Conservation (phyloP, 208 protist genomes). For the Porcisia hertigi region DNA sequence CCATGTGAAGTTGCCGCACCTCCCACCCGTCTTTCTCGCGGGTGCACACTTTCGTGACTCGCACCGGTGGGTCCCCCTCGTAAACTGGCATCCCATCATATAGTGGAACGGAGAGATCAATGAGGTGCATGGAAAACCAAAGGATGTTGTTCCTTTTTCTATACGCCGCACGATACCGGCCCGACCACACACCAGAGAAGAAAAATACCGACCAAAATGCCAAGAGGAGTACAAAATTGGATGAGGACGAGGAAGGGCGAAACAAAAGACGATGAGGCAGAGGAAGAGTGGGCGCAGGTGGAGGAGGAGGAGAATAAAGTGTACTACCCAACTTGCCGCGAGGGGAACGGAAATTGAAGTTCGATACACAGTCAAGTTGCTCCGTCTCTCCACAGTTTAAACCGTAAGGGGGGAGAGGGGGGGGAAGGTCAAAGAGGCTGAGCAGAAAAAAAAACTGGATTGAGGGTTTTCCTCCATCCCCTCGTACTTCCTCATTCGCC, state of each 20-base stretch:
- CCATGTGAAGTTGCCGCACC: constrained; percentile 37
- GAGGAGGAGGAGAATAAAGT: background rate
- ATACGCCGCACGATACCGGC: background rate
- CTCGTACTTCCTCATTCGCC: too few relatives aligned
- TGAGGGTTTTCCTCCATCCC: too few relatives aligned
- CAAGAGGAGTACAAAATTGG: background rate
- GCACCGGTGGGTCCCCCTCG: constrained; percentile 45
- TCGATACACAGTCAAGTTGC: background rate
- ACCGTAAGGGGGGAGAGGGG: background rate
- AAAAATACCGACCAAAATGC: too few relatives aligned
- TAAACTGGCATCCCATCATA: constrained; percentile 50
- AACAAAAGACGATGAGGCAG: background rate
- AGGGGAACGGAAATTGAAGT: background rate
- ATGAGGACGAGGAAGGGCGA: background rate
- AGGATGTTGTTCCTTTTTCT: too few relatives aligned
- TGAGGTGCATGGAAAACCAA: constrained; percentile 23
- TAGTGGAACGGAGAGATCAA: constrained; percentile 37
- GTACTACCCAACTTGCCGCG: background rate
- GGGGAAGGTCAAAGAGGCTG: background rate
- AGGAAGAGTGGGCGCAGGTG: background rate
- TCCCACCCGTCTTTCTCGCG: constrained; percentile 48
- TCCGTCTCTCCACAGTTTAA: background rate
- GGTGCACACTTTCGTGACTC: constrained; percentile 38
- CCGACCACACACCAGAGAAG: too few relatives aligned
- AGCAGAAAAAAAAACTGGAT: background rate